Conservation (phyloP, 306 rosid species). For the Abrus precatorius region DNA sequence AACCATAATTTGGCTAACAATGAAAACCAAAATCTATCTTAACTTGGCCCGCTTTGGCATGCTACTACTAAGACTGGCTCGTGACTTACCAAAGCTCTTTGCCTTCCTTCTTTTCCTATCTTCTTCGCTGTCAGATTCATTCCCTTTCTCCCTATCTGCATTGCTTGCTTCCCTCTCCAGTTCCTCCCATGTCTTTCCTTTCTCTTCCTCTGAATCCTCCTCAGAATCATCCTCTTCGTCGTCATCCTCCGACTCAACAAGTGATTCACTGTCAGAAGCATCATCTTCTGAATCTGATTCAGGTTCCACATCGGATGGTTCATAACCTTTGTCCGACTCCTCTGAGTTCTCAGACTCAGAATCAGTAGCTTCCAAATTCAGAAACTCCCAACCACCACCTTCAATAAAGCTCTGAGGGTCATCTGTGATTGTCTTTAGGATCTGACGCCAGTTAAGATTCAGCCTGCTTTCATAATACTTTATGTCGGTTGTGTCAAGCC, state of each 20-base stretch:
- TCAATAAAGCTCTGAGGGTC: constrained; percentile 93
- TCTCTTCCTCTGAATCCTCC: constrained; percentile 58
- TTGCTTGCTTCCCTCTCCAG: constrained; percentile 97
- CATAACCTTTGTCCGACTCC: constrained; percentile 95
- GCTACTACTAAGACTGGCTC: constrained; percentile 61
- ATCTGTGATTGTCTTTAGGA: constrained; percentile 92
- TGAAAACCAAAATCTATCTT: constrained; percentile 55
- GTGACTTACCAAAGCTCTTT: constrained; percentile 84
- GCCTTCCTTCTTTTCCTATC: constrained; percentile 89
- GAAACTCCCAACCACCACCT: constrained; percentile 97
- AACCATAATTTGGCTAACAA: constrained; percentile 24
- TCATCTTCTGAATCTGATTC: constrained; percentile 94
- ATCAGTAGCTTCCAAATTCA: constrained; percentile 92
- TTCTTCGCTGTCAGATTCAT: constrained; percentile 92
- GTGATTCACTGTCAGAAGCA: constrained; percentile 78
- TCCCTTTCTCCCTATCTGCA: constrained; percentile 92
- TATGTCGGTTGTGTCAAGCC: constrained; percentile 94
- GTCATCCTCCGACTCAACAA: constrained; percentile 85
- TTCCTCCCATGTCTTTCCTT: constrained; percentile 92
- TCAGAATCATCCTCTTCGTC: constrained; percentile 50
- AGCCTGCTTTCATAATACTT: constrained; percentile 96
- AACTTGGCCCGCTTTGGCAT: constrained; percentile 72
- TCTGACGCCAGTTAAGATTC: constrained; percentile 95
- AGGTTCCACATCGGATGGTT: constrained; percentile 83
- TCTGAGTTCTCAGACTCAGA: constrained; percentile 83